A percentile compares a stretch with the other conserved stretches of the same genome.
Conservation (phyloP, 345 rosid genomes). For the Lumnitzera littorea region DNA sequence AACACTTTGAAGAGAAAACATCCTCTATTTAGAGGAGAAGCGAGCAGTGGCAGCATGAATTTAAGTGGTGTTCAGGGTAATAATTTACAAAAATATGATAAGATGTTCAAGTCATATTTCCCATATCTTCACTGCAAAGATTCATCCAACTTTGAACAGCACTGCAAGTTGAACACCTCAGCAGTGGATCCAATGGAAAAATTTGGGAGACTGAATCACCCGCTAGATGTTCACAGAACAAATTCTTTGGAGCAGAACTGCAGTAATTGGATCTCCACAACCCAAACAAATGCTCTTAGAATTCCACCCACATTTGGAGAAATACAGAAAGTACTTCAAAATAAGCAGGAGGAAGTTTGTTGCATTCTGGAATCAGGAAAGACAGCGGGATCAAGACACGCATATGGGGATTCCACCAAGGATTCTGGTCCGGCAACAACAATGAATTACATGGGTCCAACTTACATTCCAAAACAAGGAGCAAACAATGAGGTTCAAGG, state of each 20-base stretch:
- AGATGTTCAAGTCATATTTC: constrained; percentile 17
- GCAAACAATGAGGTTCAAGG: constrained; percentile 24
- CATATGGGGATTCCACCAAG: constrained; percentile 38
- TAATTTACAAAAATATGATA: constrained; percentile 28
- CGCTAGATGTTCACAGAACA: too few species aligned
- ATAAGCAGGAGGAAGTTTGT: constrained; percentile 21
- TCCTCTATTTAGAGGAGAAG: not conserved
- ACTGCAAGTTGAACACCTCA: too few species aligned
- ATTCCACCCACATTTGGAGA: constrained; percentile 18
- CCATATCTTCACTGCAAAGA: constrained; percentile 29
- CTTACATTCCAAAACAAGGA: constrained; percentile 10
- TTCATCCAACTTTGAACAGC: constrained; percentile 37
- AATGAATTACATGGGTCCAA: constrained; percentile 7
- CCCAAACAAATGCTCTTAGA: constrained; percentile 10
- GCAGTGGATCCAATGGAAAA: too few species aligned
- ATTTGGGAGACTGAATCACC: too few species aligned
- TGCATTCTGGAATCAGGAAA: constrained; percentile 17
- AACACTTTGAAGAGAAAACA: too few species aligned
- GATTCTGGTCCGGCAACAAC: constrained; percentile 31
- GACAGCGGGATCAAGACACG: constrained; percentile 40
- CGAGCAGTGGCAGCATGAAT: constrained; percentile 22
- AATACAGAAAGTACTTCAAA: constrained; percentile 19
- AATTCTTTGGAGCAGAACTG: not conserved
- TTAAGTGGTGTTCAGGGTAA: constrained; percentile 25
- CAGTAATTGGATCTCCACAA: constrained; percentile 10